phyloP scores from a whole-genome alignment of 345 rosid species.

The Crucihimalaya himalaica region DNA sequence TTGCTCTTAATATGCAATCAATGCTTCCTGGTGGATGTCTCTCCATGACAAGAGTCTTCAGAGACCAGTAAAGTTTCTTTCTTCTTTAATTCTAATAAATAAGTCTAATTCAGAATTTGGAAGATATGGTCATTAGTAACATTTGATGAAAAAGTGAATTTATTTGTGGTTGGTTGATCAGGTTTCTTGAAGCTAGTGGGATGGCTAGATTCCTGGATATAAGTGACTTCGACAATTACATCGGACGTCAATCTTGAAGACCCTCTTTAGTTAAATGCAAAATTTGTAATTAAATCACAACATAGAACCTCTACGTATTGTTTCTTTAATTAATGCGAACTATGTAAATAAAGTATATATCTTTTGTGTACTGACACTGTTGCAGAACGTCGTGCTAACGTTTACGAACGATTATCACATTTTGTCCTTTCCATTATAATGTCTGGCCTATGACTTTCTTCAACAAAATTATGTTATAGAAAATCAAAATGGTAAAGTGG shows the following conservation, averaged over 20 bases:
- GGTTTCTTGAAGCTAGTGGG: conserved; percentile 71
- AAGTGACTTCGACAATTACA: conserved; percentile 55
- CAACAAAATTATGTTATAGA: background rate
- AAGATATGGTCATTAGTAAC: background rate
- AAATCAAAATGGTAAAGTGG: too few relatives aligned
- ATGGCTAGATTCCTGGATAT: conserved; percentile 61
- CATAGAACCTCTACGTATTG: too few relatives aligned
- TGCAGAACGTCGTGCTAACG: background rate
- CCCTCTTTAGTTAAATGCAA: background rate
- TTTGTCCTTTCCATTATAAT: background rate
- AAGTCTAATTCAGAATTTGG: background rate
- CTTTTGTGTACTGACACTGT: too few relatives aligned
- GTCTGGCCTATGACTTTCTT: background rate
- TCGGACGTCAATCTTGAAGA: conserved; percentile 36
- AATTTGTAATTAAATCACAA: background rate
- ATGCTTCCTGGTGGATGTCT: conserved; percentile 64
- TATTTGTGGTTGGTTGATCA: conserved; percentile 41
- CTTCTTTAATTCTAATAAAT: background rate
- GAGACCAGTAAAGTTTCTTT: conserved; percentile 48
- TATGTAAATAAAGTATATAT: too few relatives aligned
- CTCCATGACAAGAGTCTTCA: conserved; percentile 51
- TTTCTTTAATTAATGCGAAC: background rate
- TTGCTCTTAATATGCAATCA: conserved; percentile 85
- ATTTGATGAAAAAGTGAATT: background rate
- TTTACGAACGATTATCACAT: background rate